Percentiles rank a stretch among this genome's conserved stretches.
phyloP scores from a whole-genome alignment of 352 stramenopile genomes.

The Globisporangium canariense region DNA sequence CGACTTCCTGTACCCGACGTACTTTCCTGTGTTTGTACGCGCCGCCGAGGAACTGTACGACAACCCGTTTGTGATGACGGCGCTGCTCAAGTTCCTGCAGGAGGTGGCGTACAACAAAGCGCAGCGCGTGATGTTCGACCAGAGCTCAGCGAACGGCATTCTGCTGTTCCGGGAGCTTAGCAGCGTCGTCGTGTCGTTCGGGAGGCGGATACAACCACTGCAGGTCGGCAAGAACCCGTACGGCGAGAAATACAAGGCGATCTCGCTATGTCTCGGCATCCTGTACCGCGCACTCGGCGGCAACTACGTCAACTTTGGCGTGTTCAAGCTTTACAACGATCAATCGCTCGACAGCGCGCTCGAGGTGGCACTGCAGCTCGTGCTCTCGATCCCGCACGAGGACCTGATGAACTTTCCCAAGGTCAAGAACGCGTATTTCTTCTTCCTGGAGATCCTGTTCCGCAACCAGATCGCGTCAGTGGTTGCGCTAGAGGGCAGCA shows the following conservation, averaged over 20 bases:
- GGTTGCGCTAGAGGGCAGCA: conserved; percentile 88
- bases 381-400: conserved; percentile 93
- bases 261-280: conserved; percentile 93
- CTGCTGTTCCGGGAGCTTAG: conserved; percentile 96
- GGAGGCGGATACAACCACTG: conserved; percentile 80
- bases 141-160: conserved; percentile 97
- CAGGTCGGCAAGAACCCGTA: conserved; percentile 90
- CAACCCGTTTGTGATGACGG: conserved; percentile 93
- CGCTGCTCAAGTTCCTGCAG: conserved; percentile 97
- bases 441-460: conserved; percentile 98
- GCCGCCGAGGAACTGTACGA: conserved; percentile 94
- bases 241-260: conserved; percentile 97
- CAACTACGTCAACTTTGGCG: conserved; percentile 99
- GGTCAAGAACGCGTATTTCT: conserved; percentile 97
- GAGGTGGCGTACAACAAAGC: conserved; percentile 95
- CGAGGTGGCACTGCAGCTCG: conserved; percentile 93
- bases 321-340: conserved; percentile 99
- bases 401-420: conserved; percentile 97
- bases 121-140: conserved; percentile 97
- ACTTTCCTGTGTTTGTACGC: conserved; percentile 94
- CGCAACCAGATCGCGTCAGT: conserved; percentile 95
- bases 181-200: conserved; percentile 95
- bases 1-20: conserved; percentile 96
- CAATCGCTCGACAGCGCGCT: conserved; percentile 92
- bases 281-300: conserved; percentile 84